Evolutionary conservation across 78 protist species (phyloP).

Genomic region (Dictyostelium purpureum): DNA sequence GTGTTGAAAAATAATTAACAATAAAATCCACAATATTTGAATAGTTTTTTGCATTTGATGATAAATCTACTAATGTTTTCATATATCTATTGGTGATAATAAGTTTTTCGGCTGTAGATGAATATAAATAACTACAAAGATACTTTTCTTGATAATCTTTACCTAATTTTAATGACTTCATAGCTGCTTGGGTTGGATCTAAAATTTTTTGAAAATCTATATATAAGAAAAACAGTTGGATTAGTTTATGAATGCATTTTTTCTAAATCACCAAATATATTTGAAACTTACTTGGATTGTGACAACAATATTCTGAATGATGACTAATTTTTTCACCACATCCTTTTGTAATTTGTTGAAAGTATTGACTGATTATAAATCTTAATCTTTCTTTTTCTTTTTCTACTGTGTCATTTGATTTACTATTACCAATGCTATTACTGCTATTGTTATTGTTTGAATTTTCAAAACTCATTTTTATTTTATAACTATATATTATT

Average conservation of each 20-base stretch:
- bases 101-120: background rate
- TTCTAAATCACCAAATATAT: too few species aligned
- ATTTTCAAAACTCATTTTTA: too few species aligned
- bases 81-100: background rate
- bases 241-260: too few species aligned
- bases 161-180: constrained; percentile 39
- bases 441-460: too few species aligned
- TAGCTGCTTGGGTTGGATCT: constrained; percentile 69
- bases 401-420: background rate
- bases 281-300: constrained; percentile 61
- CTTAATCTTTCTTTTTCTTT: constrained; percentile 12
- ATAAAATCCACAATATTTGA: constrained; percentile 18
- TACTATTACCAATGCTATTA: too few species aligned
- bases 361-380: constrained; percentile 56
- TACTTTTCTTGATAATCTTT: constrained; percentile 26
- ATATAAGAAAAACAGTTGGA: background rate
- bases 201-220: constrained; percentile 13
- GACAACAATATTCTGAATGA: constrained; percentile 75
- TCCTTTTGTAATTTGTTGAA: constrained; percentile 67
- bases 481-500: too few species aligned
- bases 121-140: constrained; percentile 30
- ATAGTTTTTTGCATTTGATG: background rate
- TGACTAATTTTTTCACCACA: constrained; percentile 22
- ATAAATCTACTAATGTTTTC: background rate
- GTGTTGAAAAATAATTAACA: constrained; percentile 21